Base-by-base conservation (phyloP, 345 rosid species). In the Melaleuca quinquenervia region DNA sequence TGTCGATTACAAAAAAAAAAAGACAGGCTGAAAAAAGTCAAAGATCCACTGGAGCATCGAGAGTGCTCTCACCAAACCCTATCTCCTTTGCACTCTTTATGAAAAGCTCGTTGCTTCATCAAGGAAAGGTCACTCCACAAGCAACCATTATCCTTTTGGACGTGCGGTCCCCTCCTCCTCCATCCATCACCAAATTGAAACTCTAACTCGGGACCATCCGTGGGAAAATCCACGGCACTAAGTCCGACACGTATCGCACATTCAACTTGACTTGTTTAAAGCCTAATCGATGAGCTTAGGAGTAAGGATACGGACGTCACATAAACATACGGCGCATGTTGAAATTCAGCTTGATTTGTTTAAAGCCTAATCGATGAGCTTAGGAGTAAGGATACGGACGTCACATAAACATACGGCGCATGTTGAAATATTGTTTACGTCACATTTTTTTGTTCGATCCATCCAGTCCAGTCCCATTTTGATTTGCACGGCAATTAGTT, bases 211-310 rank as follows among this genome's bases (percentile, higher is more conserved):
- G 78, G 7, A 32, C 78, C 78, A 70, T 32, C 24, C 22, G 24
- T 16, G 48, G 78, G 32, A 70, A 27, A 70, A 70, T 8, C 24
- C 7, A 10, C 6, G 0, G 1, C 16, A 32, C 45, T 29, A 64
- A 32, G 18, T 20, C 6, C 1, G 7, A 64, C 32, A 15, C 16
- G 76, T 15, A 44, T 32, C 52, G 11, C 1, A 13, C 12, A 7
- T 58, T 16, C 70, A 27, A n/a, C 6, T 16, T 27, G 18, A 70
- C 78, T 32, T 1, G 1, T 32, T 70, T 70, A 70, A 18, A 70
- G 5, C 6, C 78, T 0, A 1, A 0, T 8, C 24, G 20, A 10
- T 3, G 24, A 7, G 6, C 12, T 36, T 18, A 32, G 11, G 3
- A 6, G 1, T 8, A 18, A 18, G 6, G 13, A 70, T 18, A 70